Conservation (phyloP, 495 filamentous ascomycete species). For the Penicillium goetzii region DNA sequence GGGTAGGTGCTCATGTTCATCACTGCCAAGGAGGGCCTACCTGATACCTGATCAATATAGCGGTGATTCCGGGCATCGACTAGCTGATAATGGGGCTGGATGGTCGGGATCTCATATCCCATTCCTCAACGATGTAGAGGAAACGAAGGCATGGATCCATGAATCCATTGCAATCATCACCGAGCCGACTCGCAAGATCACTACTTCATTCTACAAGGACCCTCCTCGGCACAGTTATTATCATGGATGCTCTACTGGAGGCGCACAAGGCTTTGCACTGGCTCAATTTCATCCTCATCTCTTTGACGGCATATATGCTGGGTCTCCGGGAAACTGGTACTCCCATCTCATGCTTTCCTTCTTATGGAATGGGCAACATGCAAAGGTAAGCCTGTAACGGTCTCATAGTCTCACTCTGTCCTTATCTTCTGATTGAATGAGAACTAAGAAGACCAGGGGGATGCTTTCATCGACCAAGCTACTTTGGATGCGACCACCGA, state of each 20-base stretch:
- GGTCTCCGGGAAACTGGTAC: neutral
- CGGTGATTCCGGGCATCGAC: neutral
- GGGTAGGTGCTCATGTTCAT: neutral
- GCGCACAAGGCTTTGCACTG: neutral
- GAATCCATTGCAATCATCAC: neutral
- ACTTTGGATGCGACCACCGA: neutral
- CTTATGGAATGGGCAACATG: neutral
- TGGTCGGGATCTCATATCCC: neutral
- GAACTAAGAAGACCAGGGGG: neutral
- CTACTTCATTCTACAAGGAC: neutral
- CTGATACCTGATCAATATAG: neutral
- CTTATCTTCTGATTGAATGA: neutral
- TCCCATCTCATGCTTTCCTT: neutral
- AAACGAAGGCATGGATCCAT: neutral
- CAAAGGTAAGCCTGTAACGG: neutral
- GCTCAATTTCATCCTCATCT: neutral
- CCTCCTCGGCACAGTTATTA: neutral
- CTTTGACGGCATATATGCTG: neutral
- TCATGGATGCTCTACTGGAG: neutral
- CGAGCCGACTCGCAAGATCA: neutral
- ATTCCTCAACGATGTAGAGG: neutral
- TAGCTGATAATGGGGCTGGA: neutral
- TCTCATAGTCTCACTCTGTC: neutral
- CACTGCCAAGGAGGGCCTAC: neutral
- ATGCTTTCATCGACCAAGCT: neutral